Conservation (phyloP, 495 filamentous ascomycete genomes). For the Tuber magnatum region DNA sequence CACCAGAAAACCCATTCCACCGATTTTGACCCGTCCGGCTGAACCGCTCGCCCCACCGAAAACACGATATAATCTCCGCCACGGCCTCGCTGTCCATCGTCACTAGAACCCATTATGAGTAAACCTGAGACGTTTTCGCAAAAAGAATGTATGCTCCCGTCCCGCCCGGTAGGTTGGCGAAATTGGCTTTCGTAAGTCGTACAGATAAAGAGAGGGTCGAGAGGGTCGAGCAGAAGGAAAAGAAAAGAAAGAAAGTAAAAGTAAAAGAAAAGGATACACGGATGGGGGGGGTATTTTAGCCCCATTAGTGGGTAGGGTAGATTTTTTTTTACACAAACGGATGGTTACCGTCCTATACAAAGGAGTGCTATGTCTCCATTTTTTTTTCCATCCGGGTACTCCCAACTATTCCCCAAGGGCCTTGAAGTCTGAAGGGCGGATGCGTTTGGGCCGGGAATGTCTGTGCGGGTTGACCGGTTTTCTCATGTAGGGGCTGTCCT, state of each 20-base stretch:
- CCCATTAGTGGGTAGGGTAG: neutral
- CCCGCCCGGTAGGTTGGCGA: neutral
- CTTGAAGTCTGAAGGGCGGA: constrained; percentile 71
- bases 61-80: neutral
- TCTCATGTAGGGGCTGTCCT: constrained; percentile 89
- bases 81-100: neutral
- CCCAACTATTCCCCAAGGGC: constrained; percentile 35
- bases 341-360: constrained; percentile 1
- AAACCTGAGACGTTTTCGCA: neutral
- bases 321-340: constrained; percentile 1
- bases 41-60: neutral
- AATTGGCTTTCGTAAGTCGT: neutral
- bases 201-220: neutral
- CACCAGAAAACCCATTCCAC: constrained; percentile 8
- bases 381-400: neutral
- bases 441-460: constrained; percentile 66
- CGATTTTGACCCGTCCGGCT: constrained; percentile 9
- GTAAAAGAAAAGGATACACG: constrained; percentile 14
- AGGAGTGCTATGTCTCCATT: neutral
- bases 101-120: neutral
- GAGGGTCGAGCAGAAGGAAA: constrained; percentile 10
- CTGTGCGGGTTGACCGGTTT: constrained; percentile 94
- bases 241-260: constrained; percentile 9
- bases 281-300: neutral
- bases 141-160: neutral